A percentile compares a stretch with the other conserved stretches of the same genome.
These are phyloP conservation scores for Sequoiadendron giganteum DNA, from an alignment of 75 land plant genomes.

Conservation along the genomic window DNA sequence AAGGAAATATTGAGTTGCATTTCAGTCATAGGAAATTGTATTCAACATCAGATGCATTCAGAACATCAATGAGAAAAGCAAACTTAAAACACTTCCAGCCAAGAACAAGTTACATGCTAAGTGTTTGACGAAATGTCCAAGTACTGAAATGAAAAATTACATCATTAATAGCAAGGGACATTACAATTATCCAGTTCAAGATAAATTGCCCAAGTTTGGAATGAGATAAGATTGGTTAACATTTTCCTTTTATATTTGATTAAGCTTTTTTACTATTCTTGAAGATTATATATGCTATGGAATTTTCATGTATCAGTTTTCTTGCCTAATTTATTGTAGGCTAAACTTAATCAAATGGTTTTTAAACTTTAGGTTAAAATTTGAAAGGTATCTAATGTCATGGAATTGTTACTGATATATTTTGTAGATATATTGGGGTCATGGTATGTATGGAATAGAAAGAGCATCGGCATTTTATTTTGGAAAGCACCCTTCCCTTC, in stretches of 20 bases:
- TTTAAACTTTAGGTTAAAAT: conserved; percentile 9
- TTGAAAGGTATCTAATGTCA: neutral
- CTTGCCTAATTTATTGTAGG: neutral
- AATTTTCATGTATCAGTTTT: neutral
- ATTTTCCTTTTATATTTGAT: neutral
- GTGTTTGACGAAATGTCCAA: too few relatives aligned
- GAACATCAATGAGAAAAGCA: too few relatives aligned
- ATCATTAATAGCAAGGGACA: too few relatives aligned
- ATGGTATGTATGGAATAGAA: conserved; percentile 68
- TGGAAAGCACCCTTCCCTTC: conserved; percentile 58
- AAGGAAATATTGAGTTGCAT: too few relatives aligned
- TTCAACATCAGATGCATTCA: too few relatives aligned
- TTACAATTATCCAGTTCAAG: neutral
- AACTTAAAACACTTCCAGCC: too few relatives aligned
- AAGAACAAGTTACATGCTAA: too few relatives aligned
- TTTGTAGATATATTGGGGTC: conserved; percentile 80
- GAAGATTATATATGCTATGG: neutral
- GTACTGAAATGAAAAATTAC: too few relatives aligned
- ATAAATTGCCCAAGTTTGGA: neutral
- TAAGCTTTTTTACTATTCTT: conserved; percentile 3
- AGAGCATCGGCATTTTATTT: conserved; percentile 72
- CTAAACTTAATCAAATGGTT: neutral
- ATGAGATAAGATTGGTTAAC: neutral
- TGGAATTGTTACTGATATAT: conserved; percentile 16
- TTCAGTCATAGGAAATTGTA: too few relatives aligned